These are phyloP conservation scores for Cordyceps cateniannulata DNA, from an alignment of 2,329 filamentous ascomycete species.

Conservation along the genomic window DNA sequence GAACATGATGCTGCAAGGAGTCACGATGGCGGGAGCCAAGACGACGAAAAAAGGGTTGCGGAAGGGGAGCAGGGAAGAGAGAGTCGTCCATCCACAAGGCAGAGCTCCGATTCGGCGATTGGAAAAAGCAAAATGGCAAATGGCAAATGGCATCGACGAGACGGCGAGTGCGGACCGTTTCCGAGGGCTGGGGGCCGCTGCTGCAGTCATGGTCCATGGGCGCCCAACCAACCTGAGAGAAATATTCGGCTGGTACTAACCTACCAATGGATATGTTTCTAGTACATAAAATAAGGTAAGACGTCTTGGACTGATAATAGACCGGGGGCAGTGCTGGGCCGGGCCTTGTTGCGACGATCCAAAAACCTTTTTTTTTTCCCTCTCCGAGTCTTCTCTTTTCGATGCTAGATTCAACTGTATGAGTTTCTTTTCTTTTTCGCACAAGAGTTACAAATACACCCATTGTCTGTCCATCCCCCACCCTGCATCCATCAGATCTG, in stretches of 20 bases:
- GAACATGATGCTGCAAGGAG: conserved; percentile 1
- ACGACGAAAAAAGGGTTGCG: not conserved
- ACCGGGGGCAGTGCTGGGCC: conserved; percentile 7
- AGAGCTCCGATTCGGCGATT: conserved; percentile 6
- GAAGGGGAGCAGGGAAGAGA: not conserved
- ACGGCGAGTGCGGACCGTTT: conserved; percentile 6
- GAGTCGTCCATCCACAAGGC: not conserved
- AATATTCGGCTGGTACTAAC: too few relatives aligned
- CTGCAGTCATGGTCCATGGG: conserved; percentile 1
- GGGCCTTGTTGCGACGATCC: not conserved
- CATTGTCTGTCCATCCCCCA: not conserved
- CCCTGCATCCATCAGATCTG: conserved; percentile 2
- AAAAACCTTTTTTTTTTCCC: not conserved
- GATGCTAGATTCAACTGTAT: not conserved
- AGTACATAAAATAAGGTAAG: not conserved
- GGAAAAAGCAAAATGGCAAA: not conserved
- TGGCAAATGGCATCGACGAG: not conserved
- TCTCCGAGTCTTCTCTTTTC: not conserved
- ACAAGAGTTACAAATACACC: not conserved
- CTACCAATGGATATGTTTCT: not conserved
- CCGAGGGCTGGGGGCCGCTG: not conserved
- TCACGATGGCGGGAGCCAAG: conserved; percentile 7
- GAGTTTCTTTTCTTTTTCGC: not conserved
- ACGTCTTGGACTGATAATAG: not conserved
- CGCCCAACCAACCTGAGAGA: not conserved